Percentiles rank a stretch among this genome's conserved stretches.
phyloP scores from a whole-genome alignment of 106 monocot genomes.

The Vanilla planifolia region DNA sequence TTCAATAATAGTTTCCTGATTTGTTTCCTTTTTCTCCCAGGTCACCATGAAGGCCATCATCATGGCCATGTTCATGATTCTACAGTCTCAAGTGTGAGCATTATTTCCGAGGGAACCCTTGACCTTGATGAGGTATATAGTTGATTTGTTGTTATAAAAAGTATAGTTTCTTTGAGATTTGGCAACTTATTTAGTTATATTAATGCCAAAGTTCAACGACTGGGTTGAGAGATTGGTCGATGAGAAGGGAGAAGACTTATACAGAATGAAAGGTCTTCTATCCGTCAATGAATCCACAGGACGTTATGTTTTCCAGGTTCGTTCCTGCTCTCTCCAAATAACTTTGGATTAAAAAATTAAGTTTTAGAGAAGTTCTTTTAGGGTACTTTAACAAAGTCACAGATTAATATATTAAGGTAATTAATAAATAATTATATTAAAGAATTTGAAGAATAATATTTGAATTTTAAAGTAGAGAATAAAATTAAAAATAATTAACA shows the following conservation, averaged over 20 bases:
- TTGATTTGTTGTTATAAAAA: not conserved
- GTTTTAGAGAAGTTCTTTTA: no score
- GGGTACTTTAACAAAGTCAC: no score
- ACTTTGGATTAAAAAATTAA: no score
- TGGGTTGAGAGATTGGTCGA: conserved; percentile 91
- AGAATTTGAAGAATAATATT: no score
- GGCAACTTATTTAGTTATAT: not conserved
- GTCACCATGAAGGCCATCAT: conserved; percentile 50
- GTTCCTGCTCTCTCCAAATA: no score
- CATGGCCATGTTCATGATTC: conserved; percentile 83
- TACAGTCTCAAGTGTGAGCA: conserved; percentile 91
- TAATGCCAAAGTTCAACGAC: conserved; percentile 62
- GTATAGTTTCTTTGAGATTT: not conserved
- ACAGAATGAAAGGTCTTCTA: conserved; percentile 87
- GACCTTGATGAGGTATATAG: conserved; percentile 89
- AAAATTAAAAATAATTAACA: no score
- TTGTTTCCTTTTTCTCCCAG: conserved; percentile 14
- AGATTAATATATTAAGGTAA: no score
- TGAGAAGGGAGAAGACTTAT: conserved; percentile 90
- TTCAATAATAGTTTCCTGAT: not conserved
- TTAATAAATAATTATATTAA: no score
- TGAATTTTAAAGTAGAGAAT: no score
- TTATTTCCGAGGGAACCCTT: conserved; percentile 80
- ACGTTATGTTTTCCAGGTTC: conserved; percentile 88
- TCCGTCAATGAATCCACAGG: conserved; percentile 84